Evolutionary conservation across 257 asterid species (phyloP), one percentile per base, ranked within the genome.

Genomic region (Forsythia suspensa): DNA sequence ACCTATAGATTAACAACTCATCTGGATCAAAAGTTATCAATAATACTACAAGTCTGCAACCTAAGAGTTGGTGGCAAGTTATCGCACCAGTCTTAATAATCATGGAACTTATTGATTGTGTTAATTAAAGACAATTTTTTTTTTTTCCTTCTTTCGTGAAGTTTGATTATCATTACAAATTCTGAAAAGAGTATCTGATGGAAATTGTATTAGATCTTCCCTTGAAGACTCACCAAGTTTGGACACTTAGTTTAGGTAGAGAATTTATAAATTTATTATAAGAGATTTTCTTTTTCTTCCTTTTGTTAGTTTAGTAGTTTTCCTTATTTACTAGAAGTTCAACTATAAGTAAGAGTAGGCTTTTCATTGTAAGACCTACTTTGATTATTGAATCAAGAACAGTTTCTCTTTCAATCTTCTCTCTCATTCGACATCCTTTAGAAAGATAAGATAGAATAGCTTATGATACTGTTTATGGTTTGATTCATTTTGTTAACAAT

Each of bases 401-500:
- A 8, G 46, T 46, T 6, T 48, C 52, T 46, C 52, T 48, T 2
- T 48, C 55, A 12, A 18, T 48, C 55, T 48, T 46, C 52, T 11
- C 52, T 0, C 16, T 44, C 34, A 7, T 61, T 59, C 9, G 3
- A 59, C 29, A 24, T 61, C 37, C 37, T 21, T 7, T 61, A 61
- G 38, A 9, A 20, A 15, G 37, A 61, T 61, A 21, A 21, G 69
- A 61, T 61, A 20, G 29, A 61, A 3, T 37, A 37, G 73, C 40
- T 44, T 52, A 29, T 73, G 65, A 79, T 21, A 24, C 78, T 69
- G 70, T 73, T 42, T 75, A 48, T 75, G 13, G 15, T 61, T 61
- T 21, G 37, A 61, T 21, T 21, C 37, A 61, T 61, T 61, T 61
- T 71, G 77, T 39, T 74, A 43, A 48, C 38, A 42, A 20, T 74